Evolutionary conservation across 257 asterid species (phyloP).

Genomic region (Dorcoceras hygrometricum): DNA sequence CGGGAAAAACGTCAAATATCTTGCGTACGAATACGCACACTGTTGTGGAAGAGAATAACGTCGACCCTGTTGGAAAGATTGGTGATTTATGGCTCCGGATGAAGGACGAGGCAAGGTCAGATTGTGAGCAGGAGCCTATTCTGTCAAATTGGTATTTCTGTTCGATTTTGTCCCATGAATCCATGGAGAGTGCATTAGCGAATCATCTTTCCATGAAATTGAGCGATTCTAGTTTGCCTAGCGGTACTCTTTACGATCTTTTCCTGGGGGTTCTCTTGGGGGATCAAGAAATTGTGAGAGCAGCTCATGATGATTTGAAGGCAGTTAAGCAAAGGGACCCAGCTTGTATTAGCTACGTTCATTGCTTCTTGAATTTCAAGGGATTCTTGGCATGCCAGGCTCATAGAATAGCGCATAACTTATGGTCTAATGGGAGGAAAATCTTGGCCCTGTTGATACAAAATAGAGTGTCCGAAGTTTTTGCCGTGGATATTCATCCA

Average conservation of each 20-base stretch:
- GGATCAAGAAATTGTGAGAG: constrained; percentile 33
- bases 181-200: constrained; percentile 40
- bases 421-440: constrained; percentile 42
- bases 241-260: constrained; percentile 35
- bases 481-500: constrained; percentile 55
- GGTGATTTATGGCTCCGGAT: constrained; percentile 40
- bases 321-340: constrained; percentile 57
- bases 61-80: constrained; percentile 9
- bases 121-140: constrained; percentile 39
- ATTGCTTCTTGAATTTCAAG: constrained; percentile 48
- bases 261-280: constrained; percentile 34
- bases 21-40: constrained; percentile 13
- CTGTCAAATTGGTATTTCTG: constrained; percentile 31
- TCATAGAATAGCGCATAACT: constrained; percentile 41
- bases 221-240: constrained; percentile 40
- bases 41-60: constrained; percentile 4
- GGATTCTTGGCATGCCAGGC: constrained; percentile 42
- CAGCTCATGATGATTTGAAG: constrained; percentile 36
- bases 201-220: constrained; percentile 39
- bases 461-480: constrained; percentile 44
- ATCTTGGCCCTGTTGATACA: constrained; percentile 42
- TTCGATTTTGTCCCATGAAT: constrained; percentile 37
- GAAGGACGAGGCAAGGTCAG: constrained; percentile 47
- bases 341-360: constrained; percentile 47
- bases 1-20: not conserved